A percentile compares a stretch with the other conserved stretches of the same genome.
Conservation (phyloP, 2,329 filamentous ascomycete genomes). For the Amylocarpus encephaloides region DNA sequence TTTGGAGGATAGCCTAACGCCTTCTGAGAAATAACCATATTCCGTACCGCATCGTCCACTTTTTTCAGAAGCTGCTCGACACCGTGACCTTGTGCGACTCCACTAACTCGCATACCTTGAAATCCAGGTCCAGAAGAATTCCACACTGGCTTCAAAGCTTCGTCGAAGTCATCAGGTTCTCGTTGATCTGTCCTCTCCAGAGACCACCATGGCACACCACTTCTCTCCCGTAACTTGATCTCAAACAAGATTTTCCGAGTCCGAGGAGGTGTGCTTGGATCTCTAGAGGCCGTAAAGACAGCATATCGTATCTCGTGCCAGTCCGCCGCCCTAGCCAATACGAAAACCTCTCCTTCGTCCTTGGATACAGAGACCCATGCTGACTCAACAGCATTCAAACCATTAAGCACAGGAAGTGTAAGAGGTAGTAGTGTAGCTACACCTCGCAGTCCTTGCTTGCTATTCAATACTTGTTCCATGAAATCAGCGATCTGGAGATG, state of each 20-base stretch:
- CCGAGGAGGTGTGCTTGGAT: constrained; percentile 30
- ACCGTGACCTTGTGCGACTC: constrained; percentile 37
- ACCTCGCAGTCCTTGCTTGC: constrained; percentile 41
- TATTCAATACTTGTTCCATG: constrained; percentile 53
- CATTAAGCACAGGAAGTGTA: constrained; percentile 59
- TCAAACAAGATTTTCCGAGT: constrained; percentile 43
- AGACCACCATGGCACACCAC: constrained; percentile 36
- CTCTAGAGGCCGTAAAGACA: constrained; percentile 24
- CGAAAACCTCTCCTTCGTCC: constrained; percentile 41
- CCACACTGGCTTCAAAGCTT: constrained; percentile 41
- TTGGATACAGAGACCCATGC: constrained; percentile 40
- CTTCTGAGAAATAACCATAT: constrained; percentile 10
- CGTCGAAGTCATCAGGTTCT: constrained; percentile 32
- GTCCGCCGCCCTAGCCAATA: constrained; percentile 49
- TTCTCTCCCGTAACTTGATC: constrained; percentile 43
- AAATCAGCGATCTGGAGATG: constrained; percentile 58
- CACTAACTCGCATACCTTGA: constrained; percentile 42
- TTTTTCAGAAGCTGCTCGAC: constrained; percentile 33
- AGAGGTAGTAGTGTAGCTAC: constrained; percentile 49
- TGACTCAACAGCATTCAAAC: constrained; percentile 53
- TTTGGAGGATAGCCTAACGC: constrained; percentile 1
- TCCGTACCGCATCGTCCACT: constrained; percentile 24
- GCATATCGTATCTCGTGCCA: constrained; percentile 52
- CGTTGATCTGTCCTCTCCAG: constrained; percentile 23
- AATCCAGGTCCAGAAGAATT: constrained; percentile 39